These are phyloP conservation scores for Aspergillus bertholletiae DNA, from an alignment of 495 filamentous ascomycete genomes.

Conservation along the genomic window DNA sequence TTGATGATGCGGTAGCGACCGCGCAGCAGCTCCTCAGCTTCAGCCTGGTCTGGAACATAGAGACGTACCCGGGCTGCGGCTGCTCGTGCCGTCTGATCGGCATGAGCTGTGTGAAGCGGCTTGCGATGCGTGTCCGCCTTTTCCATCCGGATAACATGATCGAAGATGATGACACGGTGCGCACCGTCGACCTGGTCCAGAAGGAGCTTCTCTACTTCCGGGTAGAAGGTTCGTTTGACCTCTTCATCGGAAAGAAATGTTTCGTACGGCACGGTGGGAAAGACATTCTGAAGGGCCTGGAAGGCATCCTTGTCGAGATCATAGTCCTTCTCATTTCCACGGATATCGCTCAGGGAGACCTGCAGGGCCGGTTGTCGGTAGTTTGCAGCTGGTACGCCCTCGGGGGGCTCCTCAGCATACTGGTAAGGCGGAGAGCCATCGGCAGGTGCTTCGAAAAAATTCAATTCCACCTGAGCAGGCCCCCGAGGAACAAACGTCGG, in stretches of 20 bases:
- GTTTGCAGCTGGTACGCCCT: conserved; percentile 54
- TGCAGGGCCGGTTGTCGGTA: conserved; percentile 38
- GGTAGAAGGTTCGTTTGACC: conserved; percentile 71
- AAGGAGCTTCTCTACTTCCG: conserved; percentile 68
- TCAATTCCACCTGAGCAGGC: conserved; percentile 56
- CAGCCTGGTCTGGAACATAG: conserved; percentile 54
- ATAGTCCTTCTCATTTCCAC: conserved; percentile 58
- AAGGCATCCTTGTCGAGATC: conserved; percentile 72
- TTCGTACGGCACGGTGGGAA: conserved; percentile 42
- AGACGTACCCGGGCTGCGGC: conserved; percentile 58
- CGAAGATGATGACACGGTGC: conserved; percentile 69
- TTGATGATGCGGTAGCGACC: conserved; percentile 80
- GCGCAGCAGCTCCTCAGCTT: conserved; percentile 55
- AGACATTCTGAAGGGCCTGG: conserved; percentile 44
- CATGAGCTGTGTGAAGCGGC: conserved; percentile 71
- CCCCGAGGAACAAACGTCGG: conserved; percentile 44
- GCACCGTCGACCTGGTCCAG: conserved; percentile 59
- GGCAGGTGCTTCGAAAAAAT: conserved; percentile 61
- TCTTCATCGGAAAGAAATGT: conserved; percentile 60
- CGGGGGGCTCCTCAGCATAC: conserved; percentile 59
- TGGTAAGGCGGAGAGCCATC: conserved; percentile 63
- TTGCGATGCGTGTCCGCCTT: conserved; percentile 47
- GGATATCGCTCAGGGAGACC: conserved; percentile 61
- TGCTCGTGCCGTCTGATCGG: conserved; percentile 71
- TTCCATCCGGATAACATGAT: conserved; percentile 79